These are phyloP conservation scores for Exophiala calicioides DNA, from an alignment of 2,329 filamentous ascomycete genomes.

Conservation along the genomic window DNA sequence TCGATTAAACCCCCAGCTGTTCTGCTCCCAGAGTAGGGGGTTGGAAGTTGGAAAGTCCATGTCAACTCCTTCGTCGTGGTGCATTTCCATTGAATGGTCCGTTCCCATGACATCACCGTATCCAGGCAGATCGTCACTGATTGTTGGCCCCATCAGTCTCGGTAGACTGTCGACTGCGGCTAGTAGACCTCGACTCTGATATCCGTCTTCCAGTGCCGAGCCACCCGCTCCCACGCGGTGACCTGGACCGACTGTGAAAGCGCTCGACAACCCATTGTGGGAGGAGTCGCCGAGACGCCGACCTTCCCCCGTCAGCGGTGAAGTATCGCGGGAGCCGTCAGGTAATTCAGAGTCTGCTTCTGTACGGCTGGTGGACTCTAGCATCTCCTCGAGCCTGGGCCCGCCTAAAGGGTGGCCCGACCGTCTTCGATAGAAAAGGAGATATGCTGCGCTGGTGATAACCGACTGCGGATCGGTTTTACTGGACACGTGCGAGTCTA, in stretches of 20 bases:
- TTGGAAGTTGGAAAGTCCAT: slow-evolving; percentile 16
- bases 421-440: slow-evolving; percentile 92
- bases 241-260: slow-evolving; percentile 72
- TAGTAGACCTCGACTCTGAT: slow-evolving; percentile 35
- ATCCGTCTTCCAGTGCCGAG: slow-evolving; percentile 48
- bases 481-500: slow-evolving; percentile 75
- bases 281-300: slow-evolving; percentile 84
- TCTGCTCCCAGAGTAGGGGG: slow-evolving; percentile 3
- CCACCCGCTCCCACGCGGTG: slow-evolving; percentile 65
- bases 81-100: too few relatives aligned
- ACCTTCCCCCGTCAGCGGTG: slow-evolving; percentile 72
- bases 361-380: slow-evolving; percentile 61
- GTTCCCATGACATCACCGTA: slow-evolving; percentile 30
- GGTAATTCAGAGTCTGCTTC: slow-evolving; percentile 51
- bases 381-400: slow-evolving; percentile 68
- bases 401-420: slow-evolving; percentile 77
- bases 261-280: slow-evolving; percentile 89
- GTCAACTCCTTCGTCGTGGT: slow-evolving; percentile 19
- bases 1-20: slow-evolving; percentile 16
- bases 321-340: slow-evolving; percentile 45
- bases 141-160: slow-evolving; percentile 19
- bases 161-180: slow-evolving; percentile 30
- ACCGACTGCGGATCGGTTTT: slow-evolving; percentile 62
- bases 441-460: slow-evolving; percentile 77
- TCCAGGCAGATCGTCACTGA: slow-evolving; percentile 34